Conservation (phyloP, 768 basidiomycete species). For the Trametes coccinea region DNA sequence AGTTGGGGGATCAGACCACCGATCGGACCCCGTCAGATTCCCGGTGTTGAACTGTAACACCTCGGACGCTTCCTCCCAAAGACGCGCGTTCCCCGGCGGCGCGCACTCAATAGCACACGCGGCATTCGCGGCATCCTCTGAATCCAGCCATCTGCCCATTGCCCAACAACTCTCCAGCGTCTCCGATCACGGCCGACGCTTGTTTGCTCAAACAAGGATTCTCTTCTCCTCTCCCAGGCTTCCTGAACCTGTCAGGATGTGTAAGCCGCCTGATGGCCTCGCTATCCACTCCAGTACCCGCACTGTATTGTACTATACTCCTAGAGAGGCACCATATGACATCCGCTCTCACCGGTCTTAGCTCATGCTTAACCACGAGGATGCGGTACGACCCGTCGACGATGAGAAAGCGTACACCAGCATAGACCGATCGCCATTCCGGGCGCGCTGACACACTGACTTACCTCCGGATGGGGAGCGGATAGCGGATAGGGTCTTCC, state of each 20-base stretch:
- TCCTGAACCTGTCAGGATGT: background rate
- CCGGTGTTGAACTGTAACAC: background rate
- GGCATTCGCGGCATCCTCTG: too few relatives aligned
- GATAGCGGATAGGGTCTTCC: too few relatives aligned
- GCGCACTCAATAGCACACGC: background rate
- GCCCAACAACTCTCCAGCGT: background rate
- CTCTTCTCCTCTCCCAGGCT: background rate
- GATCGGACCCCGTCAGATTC: slow-evolving; percentile 6
- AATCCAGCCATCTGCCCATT: too few relatives aligned
- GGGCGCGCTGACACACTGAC: background rate
- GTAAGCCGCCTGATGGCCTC: background rate
- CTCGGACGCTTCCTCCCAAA: too few relatives aligned
- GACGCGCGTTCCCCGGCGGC: background rate
- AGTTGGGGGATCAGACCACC: background rate
- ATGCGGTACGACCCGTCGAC: background rate
- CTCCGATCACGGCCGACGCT: slow-evolving; percentile 12
- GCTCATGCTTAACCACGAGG: background rate
- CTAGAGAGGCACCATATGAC: background rate
- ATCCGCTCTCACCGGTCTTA: background rate
- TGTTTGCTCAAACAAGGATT: background rate
- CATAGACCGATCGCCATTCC: background rate
- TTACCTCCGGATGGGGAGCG: background rate
- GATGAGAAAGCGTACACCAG: background rate
- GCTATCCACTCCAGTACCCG: background rate
- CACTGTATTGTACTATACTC: background rate